Evolutionary conservation across 2,329 filamentous ascomycete genomes (phyloP).

Genomic region (Clarireedia hainanense): DNA sequence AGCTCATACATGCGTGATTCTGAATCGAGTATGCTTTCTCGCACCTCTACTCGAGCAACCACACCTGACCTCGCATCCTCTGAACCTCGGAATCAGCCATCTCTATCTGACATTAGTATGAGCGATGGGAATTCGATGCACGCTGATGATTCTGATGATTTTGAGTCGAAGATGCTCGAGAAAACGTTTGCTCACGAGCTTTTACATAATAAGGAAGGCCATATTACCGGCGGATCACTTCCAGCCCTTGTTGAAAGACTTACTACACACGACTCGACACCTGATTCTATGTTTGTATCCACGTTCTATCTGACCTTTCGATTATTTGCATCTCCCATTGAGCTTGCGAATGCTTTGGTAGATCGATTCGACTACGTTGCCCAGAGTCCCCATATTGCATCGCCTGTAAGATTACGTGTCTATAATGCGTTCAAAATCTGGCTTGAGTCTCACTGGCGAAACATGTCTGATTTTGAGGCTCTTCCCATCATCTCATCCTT

Average conservation of each 20-base stretch:
- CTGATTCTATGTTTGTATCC: slow-evolving; percentile 84
- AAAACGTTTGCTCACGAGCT: slow-evolving; percentile 89
- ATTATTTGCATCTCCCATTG: slow-evolving; percentile 74
- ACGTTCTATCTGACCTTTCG: slow-evolving; percentile 96
- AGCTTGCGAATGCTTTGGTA: slow-evolving; percentile 75
- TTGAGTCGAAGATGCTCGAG: slow-evolving; percentile 77
- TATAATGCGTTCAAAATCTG: slow-evolving; percentile 97
- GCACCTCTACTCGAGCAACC: slow-evolving; percentile 78
- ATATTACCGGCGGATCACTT: slow-evolving; percentile 87
- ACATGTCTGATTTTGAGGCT: slow-evolving; percentile 69
- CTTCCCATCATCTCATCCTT: slow-evolving; percentile 72
- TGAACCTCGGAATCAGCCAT: slow-evolving; percentile 42
- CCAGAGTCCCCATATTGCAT: slow-evolving; percentile 65
- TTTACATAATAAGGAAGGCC: slow-evolving; percentile 87
- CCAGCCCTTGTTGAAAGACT: slow-evolving; percentile 88
- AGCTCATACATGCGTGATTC: slow-evolving; percentile 76
- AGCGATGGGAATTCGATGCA: slow-evolving; percentile 54
- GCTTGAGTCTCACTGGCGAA: slow-evolving; percentile 92
- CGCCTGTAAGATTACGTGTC: slow-evolving; percentile 78
- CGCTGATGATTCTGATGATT: slow-evolving; percentile 71
- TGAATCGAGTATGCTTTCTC: slow-evolving; percentile 70
- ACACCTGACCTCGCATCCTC: slow-evolving; percentile 58
- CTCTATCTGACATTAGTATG: slow-evolving; percentile 60
- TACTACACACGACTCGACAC: slow-evolving; percentile 86
- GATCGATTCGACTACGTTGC: slow-evolving; percentile 89